phyloP scores from a whole-genome alignment of 139 green algal species.

The Gonium pectorale region DNA sequence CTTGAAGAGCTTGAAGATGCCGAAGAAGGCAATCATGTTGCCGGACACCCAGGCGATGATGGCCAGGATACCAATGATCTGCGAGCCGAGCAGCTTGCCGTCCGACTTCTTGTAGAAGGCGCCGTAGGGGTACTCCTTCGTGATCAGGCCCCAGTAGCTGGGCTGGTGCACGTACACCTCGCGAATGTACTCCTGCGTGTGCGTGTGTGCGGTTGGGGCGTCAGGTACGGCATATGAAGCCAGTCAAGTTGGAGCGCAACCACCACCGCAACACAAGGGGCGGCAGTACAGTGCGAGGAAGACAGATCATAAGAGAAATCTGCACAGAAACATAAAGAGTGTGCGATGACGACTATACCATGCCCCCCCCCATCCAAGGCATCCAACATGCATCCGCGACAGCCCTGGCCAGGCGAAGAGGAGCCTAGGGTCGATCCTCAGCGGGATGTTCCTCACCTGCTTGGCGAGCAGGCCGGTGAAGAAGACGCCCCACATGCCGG shows the following conservation, averaged over 20 bases:
- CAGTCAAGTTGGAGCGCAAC: no score
- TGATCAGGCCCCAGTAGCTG: neutral
- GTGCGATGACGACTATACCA: no score
- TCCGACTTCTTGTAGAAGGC: conserved; percentile 55
- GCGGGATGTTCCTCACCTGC: conserved; percentile 9
- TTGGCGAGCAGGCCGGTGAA: conserved; percentile 60
- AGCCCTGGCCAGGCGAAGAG: neutral
- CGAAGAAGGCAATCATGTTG: conserved; percentile 71
- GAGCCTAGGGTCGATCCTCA: neutral
- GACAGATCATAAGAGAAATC: no score
- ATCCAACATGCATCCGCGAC: no score
- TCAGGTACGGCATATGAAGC: no score
- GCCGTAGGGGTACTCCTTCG: conserved; percentile 34
- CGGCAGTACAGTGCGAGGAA: no score
- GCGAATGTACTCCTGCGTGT: conserved; percentile 43
- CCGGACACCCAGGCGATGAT: conserved; percentile 54
- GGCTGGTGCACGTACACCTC: conserved; percentile 44
- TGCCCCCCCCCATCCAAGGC: no score
- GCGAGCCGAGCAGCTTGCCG: conserved; percentile 54
- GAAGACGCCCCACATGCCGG: conserved; percentile 70
- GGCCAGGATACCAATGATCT: conserved; percentile 65
- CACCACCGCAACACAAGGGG: no score
- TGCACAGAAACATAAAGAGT: no score
- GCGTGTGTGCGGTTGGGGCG: neutral
- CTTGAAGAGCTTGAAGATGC: conserved; percentile 70